A percentile compares a stretch with the other conserved stretches of the same genome.
These are phyloP conservation scores for Zizania latifolia DNA, from an alignment of 176 grass and related monocot genomes.

Conservation along the genomic window DNA sequence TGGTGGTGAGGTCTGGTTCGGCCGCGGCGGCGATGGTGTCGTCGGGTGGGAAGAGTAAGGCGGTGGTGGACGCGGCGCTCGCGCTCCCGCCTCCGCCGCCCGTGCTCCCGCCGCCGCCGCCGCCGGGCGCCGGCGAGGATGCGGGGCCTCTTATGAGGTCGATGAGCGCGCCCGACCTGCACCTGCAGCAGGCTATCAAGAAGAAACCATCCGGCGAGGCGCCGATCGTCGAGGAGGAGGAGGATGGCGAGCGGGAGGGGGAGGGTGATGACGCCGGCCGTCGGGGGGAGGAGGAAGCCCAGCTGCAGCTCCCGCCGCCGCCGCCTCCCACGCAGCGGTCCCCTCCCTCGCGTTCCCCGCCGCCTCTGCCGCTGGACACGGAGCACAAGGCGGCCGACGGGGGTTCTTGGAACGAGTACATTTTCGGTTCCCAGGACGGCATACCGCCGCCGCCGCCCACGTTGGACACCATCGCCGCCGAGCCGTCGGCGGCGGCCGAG, in stretches of 20 bases:
- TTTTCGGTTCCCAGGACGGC: slow-evolving; percentile 35
- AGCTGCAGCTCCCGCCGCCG: neutral
- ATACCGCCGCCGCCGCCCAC: slow-evolving; percentile 25
- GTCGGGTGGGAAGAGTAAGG: too few species aligned
- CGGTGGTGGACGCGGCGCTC: too few species aligned
- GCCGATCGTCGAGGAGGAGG: slow-evolving; percentile 38
- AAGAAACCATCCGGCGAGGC: slow-evolving; percentile 45
- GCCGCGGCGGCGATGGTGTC: too few species aligned
- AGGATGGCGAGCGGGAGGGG: slow-evolving; percentile 15
- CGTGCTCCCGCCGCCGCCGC: too few species aligned
- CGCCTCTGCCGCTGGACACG: neutral
- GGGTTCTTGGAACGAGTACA: neutral
- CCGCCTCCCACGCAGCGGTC: neutral
- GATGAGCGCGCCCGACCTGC: slow-evolving; percentile 47
- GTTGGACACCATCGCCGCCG: slow-evolving; percentile 23
- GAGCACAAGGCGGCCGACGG: neutral
- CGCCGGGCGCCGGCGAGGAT: slow-evolving; percentile 8
- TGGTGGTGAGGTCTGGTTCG: neutral
- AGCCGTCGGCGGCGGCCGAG: slow-evolving; percentile 14
- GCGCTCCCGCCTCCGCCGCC: slow-evolving; percentile 1
- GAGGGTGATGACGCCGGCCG: neutral
- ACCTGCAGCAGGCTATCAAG: slow-evolving; percentile 1
- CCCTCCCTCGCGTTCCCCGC: slow-evolving; percentile 30
- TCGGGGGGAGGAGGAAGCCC: slow-evolving; percentile 3
- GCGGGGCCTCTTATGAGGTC: slow-evolving; percentile 32